Evolutionary conservation across 371 early-diverging fungal species (phyloP), one percentile per base, ranked within the genome.

Genomic region (Mucor lusitanicus): DNA sequence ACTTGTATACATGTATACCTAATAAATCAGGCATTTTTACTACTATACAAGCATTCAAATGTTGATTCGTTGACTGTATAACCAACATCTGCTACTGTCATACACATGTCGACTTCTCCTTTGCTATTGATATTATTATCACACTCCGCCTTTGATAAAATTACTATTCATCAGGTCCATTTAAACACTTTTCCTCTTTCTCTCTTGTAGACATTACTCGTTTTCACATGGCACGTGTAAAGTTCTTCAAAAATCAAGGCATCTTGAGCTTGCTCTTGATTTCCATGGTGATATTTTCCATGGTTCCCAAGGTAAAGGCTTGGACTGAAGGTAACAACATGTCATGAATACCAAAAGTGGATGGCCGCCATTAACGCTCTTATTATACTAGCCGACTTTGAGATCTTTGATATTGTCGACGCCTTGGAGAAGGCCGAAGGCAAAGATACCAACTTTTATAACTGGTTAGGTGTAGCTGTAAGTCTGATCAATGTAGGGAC

Each of bases 371-470:
- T n/a, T 30, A 13, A 28, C 12, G 15, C 32, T 32, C 5, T 7
- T 12, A 35, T n/a, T 8, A 33, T 21, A 15, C 13, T 67, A 84
- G 84, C 77, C 28, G 94, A 94, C 76, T 90, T 89, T 73, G 92
- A 92, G 78, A 94, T 94, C 68, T 94, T 94, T 78, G 93, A 92
- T 78, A 85, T 94, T 44, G 89, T 90, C 37, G 93, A 94, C 75
- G 88, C 88, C 42, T 80, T 94, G 59, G 90, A 90, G 73, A 87
- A 82, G 63, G 76, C 82, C 19, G 88, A 89, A 75, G 89, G 91
- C n/a, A 72, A 85, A 25, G 86, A 86, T 23, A 78, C 77, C 25
- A 87, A 74, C 69, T 87, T 88, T 70, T 91, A 87, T 56, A 84
- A 74, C 33, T 85, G 85, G 79, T 70, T 89, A 40, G 83, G 84